Evolutionary conservation across 768 basidiomycete species (phyloP), one percentile per base, ranked within the genome.

Genomic region (Boletus rubroflammeus): DNA sequence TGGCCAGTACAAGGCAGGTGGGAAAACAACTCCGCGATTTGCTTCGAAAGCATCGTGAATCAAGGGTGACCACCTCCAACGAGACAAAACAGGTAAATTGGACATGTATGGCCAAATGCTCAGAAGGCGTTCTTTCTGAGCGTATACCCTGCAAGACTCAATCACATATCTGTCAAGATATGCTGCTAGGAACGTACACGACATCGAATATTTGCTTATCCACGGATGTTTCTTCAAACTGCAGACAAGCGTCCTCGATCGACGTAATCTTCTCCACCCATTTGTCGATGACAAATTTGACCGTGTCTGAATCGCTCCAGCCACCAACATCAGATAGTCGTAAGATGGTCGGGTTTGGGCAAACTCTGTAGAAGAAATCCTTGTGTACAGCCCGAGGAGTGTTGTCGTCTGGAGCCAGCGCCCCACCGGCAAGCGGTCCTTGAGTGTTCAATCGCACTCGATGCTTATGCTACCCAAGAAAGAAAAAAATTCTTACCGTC

Each of bases 401-500:
- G 25, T 11, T 17, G 13, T 71, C 67, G 11, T 54, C 66, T 4
- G 61, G 23, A n/a, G 69, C 65, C 44, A 76, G 73, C 0, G 55
- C 51, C 5, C 69, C 73, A 1, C 78, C 78, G 0, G 65, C 75
- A 15, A 74, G 62, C 0, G 78, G 76, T 0, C 77, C 76, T 70
- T 39, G 2, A 28, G 13, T 14, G 3, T 32, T 46, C 25, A 13
- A 35, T 54, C 5, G 35, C 6, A 26, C 7, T 56, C 41, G 53
- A 42, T 14, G 13, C 4, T 39, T 6, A 23, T 25, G 29, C 1
- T 15, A 31, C 19, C 2, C n/a, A 39, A 38, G 5, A 31, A 39
- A 38, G 5, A 31, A 32, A 19, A 15, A 13, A 19, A 32, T 5
- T 25, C 14, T 54, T 58, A 74, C 74, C 76, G 32, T 64, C 55